Base-by-base conservation (phyloP, 2,329 filamentous ascomycete species). In the Nigrograna mackinnonii region DNA sequence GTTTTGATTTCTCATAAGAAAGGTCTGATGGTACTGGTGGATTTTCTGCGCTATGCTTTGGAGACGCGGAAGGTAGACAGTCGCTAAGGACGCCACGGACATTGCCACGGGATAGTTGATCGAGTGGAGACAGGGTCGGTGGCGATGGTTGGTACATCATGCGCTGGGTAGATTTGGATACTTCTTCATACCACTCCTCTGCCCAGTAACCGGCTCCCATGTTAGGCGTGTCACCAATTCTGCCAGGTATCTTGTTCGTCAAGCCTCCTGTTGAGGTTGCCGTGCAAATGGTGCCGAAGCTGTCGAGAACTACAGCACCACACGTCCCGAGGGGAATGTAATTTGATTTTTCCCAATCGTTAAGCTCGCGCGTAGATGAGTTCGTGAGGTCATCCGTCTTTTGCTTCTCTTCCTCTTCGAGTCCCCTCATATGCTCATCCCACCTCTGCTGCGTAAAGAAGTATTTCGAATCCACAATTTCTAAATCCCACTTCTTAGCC, bases 121-220 rank as follows among this genome's bases (percentile, higher is more conserved):
- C 55, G 5, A 60, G 39, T 13, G 51, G 51, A 7, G 56, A 54
- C 6, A 49, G 22, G 6, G 50, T 38, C 6, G 43, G 37, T 18
- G 50, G n/a, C 3, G 31, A 11, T 22, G 49, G 37, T 17, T 62
- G 61, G 6, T 50, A 12, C 59, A 61, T 63, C 14, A 14, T 12
- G 16, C 50, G 41, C 3, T 37, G n/a, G 16, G 32, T 37, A 6
- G 34, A 24, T 11, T 22, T 16, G 17, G 6, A 16, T 4, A 39
- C 12, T 7, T 74, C 68, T 42, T 85, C 79, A 6, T 69, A 67
- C 89, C 89, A 95, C 54, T 91, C 82, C 63, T 95, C 91, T 0
- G 91, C 89, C 89, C 90, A 96, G 67, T 91, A 96, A 0, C 91
- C 91, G 1, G 90, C 87, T 0, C 91, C 91, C 0, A 91, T 73